Base-by-base conservation (phyloP, 2,329 filamentous ascomycete genomes). In the Aspergillus niger region DNA sequence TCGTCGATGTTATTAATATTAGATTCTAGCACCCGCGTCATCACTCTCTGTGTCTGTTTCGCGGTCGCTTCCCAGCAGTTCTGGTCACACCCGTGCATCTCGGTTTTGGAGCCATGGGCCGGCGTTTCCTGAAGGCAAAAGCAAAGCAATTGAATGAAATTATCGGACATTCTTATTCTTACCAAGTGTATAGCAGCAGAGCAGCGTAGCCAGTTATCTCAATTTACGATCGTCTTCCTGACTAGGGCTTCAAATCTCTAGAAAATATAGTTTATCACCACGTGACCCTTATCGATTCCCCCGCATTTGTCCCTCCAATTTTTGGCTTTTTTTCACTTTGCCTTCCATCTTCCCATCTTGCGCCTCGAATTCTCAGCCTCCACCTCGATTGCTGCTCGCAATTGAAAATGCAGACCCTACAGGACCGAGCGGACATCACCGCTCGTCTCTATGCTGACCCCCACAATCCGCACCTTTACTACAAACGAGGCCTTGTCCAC, bases 401-500 rank as follows among this genome's bases (percentile, higher is more conserved):
- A 44, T 47, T 20, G 79, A 52, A 60, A 15, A 74, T 71, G 68
- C 53, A 66, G 8, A 22, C 61, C 30, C 62, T 75, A 8, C 61
- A 69, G 41, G 80, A 81, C 58, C 86, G 88, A 55, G 77, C 83
- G 48, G 76, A 81, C 63, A 76, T 88, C 62, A 91, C 88, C 0
- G 76, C 69, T 32, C 62, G 67, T 24, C 72, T 80, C 15, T 74
- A 75, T 55, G 60, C 70, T 30, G 74, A 77, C 50, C 76, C 77
- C 2, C 78, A 80, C 66, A 79, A 79, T 58, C 76, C 77, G 6
- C 68, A 74, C 38, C 66, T 72, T 4, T 74, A 80, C 61, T 70
- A 81, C 11, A 67, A 74, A 28, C 86, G 93, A 32, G 91, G 91
- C 24, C 79, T 85, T 36, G 81, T 90, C 44, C 87, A 97, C 75